A percentile compares a stretch with the other conserved stretches of the same genome.
These are phyloP conservation scores for Neofusicoccum kwambonambiense DNA, from an alignment of 2,329 filamentous ascomycete genomes.

Conservation along the genomic window DNA sequence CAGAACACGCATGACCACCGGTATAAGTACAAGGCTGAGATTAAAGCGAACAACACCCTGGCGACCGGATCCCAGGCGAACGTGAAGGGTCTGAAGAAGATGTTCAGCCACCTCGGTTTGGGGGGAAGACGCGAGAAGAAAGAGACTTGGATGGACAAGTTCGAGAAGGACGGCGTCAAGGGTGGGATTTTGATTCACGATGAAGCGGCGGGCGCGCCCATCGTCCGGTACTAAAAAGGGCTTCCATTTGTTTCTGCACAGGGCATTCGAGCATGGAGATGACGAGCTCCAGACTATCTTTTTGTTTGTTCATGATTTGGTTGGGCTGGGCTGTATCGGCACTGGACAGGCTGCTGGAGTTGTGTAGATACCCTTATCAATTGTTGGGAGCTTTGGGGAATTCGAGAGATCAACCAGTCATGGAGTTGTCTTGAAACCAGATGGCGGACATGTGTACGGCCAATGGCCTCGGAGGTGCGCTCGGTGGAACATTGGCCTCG, in stretches of 20 bases:
- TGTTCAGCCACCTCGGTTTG: slow-evolving; percentile 27
- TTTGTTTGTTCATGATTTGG: not conserved
- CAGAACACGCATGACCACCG: slow-evolving; percentile 1
- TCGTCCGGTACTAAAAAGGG: slow-evolving; percentile 32
- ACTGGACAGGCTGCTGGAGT: slow-evolving; percentile 3
- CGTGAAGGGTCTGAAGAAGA: slow-evolving; percentile 28
- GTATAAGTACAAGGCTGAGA: slow-evolving; percentile 32
- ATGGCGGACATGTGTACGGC: not conserved
- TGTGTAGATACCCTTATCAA: slow-evolving; percentile 15
- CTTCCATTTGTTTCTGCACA: not conserved
- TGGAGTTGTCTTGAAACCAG: not conserved
- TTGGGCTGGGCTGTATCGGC: not conserved
- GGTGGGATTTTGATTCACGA: slow-evolving; percentile 38
- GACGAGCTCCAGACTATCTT: not conserved
- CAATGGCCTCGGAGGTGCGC: not conserved
- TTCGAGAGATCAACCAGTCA: no score
- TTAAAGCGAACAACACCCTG: slow-evolving; percentile 27
- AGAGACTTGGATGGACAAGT: slow-evolving; percentile 43
- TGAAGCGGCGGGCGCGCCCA: slow-evolving; percentile 28
- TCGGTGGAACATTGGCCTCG: not conserved
- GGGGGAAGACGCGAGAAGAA: slow-evolving; percentile 34
- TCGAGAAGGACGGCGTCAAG: slow-evolving; percentile 42
- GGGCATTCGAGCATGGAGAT: not conserved
- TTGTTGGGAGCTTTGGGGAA: not conserved
- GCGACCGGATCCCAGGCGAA: slow-evolving; percentile 21